Percentiles rank a stretch among this genome's conserved stretches.
Evolutionary conservation across 768 basidiomycete genomes (phyloP).

Genomic region (Mycena vitilis): DNA sequence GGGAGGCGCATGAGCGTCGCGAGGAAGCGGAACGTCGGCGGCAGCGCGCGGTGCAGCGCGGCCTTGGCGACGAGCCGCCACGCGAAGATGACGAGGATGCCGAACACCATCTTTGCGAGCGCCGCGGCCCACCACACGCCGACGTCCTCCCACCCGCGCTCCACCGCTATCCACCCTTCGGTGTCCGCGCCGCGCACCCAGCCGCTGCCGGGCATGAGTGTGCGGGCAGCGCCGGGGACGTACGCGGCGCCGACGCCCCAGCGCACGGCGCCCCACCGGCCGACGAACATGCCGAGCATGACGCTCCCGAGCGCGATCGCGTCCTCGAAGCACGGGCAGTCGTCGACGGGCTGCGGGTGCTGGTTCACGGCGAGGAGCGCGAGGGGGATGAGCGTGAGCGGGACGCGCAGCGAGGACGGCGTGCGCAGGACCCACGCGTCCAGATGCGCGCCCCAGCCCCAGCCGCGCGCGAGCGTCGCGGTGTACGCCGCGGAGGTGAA

Average conservation of each 20-base stretch:
- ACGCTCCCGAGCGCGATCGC: slow-evolving; percentile 94
- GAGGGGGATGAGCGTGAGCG: slow-evolving; percentile 68
- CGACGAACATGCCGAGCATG: slow-evolving; percentile 76
- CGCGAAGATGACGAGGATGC: slow-evolving; percentile 81
- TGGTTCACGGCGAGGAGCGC: slow-evolving; percentile 83
- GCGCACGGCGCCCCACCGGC: slow-evolving; percentile 71
- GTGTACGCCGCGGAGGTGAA: slow-evolving; percentile 41
- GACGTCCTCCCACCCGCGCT: slow-evolving; percentile 54
- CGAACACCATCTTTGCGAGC: slow-evolving; percentile 57
- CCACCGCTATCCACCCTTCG: slow-evolving; percentile 17
- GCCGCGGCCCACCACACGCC: slow-evolving; percentile 61
- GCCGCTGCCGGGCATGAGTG: slow-evolving; percentile 70
- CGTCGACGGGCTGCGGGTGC: slow-evolving; percentile 94
- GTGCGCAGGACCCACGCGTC: slow-evolving; percentile 52
- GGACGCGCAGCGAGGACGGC: slow-evolving; percentile 51
- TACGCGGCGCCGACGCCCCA: slow-evolving; percentile 47
- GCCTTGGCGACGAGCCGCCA: slow-evolving; percentile 93
- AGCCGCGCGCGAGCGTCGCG: slow-evolving; percentile 37
- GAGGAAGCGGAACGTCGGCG: slow-evolving; percentile 85
- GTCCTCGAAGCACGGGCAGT: slow-evolving; percentile 98
- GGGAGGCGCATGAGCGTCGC: slow-evolving; percentile 79
- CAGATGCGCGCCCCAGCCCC: slow-evolving; percentile 34
- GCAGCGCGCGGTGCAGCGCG: slow-evolving; percentile 76
- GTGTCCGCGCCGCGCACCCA: slow-evolving; percentile 45
- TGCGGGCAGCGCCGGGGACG: slow-evolving; percentile 35